These are phyloP conservation scores for Ustilago vetiveriae DNA, from an alignment of 1,284 basidiomycete species.

Conservation along the genomic window DNA sequence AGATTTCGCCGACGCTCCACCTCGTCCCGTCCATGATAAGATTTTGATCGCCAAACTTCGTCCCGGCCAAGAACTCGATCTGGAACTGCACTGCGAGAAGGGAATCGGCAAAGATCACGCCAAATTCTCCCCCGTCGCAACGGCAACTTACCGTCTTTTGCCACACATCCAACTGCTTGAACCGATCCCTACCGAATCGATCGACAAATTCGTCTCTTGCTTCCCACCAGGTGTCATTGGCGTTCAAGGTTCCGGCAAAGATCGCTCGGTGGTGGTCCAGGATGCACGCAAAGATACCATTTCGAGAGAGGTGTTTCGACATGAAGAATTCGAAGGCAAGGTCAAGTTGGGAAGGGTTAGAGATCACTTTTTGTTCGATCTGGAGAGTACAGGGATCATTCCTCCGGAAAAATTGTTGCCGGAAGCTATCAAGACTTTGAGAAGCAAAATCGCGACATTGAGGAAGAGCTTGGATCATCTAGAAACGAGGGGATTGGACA, in stretches of 20 bases:
- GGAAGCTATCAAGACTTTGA: slow-evolving; percentile 83
- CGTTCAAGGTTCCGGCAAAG: slow-evolving; percentile 72
- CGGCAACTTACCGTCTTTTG: slow-evolving; percentile 85
- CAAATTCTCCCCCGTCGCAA: slow-evolving; percentile 89
- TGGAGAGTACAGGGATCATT: slow-evolving; percentile 91
- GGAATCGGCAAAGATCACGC: slow-evolving; percentile 96
- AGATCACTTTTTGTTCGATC: slow-evolving; percentile 91
- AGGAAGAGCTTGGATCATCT: slow-evolving; percentile 57
- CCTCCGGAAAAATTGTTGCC: slow-evolving; percentile 83
- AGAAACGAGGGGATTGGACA: slow-evolving; percentile 36
- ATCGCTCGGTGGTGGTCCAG: slow-evolving; percentile 74
- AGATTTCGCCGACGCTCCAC: slow-evolving; percentile 70
- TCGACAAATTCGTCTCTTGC: slow-evolving; percentile 83
- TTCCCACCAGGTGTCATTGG: slow-evolving; percentile 90
- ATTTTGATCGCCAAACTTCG: slow-evolving; percentile 94
- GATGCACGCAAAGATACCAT: slow-evolving; percentile 86
- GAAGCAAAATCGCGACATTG: slow-evolving; percentile 75
- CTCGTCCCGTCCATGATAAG: slow-evolving; percentile 79
- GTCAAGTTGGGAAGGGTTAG: slow-evolving; percentile 86
- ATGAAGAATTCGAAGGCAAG: slow-evolving; percentile 86
- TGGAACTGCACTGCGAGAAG: slow-evolving; percentile 92
- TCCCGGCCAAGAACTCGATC: slow-evolving; percentile 83
- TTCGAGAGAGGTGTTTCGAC: slow-evolving; percentile 88
- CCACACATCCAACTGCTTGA: slow-evolving; percentile 83
- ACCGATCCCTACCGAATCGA: slow-evolving; percentile 74